These are phyloP conservation scores for Monilinia aucupariae DNA, from an alignment of 2,329 filamentous ascomycete species.

Conservation along the genomic window DNA sequence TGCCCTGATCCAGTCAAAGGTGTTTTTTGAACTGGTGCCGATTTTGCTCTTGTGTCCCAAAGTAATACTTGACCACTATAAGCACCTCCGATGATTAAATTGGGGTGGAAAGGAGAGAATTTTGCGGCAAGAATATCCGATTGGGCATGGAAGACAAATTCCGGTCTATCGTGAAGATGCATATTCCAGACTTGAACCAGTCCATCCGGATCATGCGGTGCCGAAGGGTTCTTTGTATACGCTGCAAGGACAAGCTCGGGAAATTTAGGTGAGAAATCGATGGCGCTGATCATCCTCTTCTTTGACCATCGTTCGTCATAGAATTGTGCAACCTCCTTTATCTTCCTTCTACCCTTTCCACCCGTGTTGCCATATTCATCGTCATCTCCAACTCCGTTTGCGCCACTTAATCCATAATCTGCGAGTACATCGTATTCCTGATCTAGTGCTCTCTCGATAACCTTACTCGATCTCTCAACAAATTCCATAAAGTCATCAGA, in stretches of 20 bases:
- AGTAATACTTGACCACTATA: conserved; percentile 95
- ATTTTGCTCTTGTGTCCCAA: conserved; percentile 91
- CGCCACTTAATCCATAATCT: conserved; percentile 81
- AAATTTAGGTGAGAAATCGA: conserved; percentile 94
- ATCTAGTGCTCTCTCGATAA: conserved; percentile 91
- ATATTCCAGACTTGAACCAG: conserved; percentile 96
- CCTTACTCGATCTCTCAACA: conserved; percentile 90
- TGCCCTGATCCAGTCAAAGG: conserved; percentile 91
- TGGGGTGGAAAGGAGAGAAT: conserved; percentile 98
- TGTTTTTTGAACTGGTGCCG: conserved; percentile 89
- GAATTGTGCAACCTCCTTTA: conserved; percentile 88
- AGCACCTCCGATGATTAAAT: conserved; percentile 89
- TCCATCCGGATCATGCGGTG: conserved; percentile 88
- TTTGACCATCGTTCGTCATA: conserved; percentile 95
- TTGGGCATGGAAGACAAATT: conserved; percentile 94
- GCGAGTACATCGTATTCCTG: conserved; percentile 94
- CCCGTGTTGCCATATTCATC: conserved; percentile 66
- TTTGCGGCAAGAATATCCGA: conserved; percentile 93
- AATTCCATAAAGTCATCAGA: conserved; percentile 95
- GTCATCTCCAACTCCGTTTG: conserved; percentile 68
- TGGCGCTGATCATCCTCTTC: conserved; percentile 92
- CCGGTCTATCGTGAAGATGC: conserved; percentile 87
- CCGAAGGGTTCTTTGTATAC: conserved; percentile 95
- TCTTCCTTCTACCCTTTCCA: conserved; percentile 65
- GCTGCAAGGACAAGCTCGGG: conserved; percentile 88